Evolutionary conservation across 1,284 basidiomycete genomes (phyloP).

Genomic region (Trichosporon inkin): DNA sequence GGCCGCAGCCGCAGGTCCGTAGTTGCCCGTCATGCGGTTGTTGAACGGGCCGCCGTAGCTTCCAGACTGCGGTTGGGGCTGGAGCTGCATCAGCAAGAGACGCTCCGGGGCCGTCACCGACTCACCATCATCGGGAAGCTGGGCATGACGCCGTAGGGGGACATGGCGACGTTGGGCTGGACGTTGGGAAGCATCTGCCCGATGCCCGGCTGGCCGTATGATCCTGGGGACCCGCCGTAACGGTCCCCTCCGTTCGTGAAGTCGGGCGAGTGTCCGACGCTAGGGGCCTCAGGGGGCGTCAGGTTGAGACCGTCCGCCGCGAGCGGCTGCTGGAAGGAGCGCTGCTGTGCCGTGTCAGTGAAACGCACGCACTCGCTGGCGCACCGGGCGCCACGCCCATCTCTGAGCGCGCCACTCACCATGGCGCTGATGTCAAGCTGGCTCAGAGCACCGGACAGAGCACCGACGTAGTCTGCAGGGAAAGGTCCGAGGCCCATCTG

Average conservation of each 20-base stretch:
- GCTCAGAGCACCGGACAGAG: constrained; percentile 21
- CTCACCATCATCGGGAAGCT: constrained; percentile 20
- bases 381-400: neutral
- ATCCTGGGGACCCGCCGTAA: constrained; percentile 8
- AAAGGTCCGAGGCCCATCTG: constrained; percentile 13
- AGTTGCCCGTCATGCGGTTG: constrained; percentile 56
- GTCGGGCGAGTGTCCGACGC: constrained; percentile 23
- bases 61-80: constrained; percentile 11
- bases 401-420: constrained; percentile 12
- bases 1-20: constrained; percentile 61
- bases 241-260: constrained; percentile 19
- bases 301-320: constrained; percentile 13
- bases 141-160: constrained; percentile 15
- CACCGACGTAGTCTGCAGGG: constrained; percentile 21
- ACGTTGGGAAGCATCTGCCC: constrained; percentile 4
- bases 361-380: neutral
- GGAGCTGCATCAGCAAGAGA: neutral
- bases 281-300: constrained; percentile 13
- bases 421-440: constrained; percentile 20
- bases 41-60: constrained; percentile 15
- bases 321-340: constrained; percentile 19
- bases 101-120: neutral
- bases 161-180: constrained; percentile 10
- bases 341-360: constrained; percentile 3
- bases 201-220: constrained; percentile 19